These are phyloP conservation scores for Flaveria trinervia DNA, from an alignment of 129 eudicot genomes.

Conservation along the genomic window DNA sequence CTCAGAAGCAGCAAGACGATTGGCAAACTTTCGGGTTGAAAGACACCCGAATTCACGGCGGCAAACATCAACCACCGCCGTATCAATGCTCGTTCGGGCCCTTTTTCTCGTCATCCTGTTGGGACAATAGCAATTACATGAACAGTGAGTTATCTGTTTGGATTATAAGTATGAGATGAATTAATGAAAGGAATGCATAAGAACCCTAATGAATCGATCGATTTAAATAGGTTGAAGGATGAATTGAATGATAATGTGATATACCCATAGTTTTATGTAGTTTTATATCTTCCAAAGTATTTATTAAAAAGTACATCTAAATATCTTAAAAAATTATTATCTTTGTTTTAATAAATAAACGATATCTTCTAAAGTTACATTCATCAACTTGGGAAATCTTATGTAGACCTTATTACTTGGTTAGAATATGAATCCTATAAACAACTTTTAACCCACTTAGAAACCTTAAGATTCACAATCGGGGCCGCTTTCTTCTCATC, in stretches of 20 bases:
- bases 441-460: too few relatives aligned
- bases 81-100: slow-evolving; percentile 39
- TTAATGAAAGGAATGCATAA: neutral
- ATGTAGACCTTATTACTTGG: too few relatives aligned
- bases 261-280: too few relatives aligned
- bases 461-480: too few relatives aligned
- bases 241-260: slow-evolving; percentile 1
- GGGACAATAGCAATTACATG: slow-evolving; percentile 14
- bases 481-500: too few relatives aligned
- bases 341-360: too few relatives aligned
- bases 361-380: too few relatives aligned
- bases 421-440: too few relatives aligned
- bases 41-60: slow-evolving; percentile 76
- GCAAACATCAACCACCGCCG: slow-evolving; percentile 64
- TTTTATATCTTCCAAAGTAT: too few relatives aligned
- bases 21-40: slow-evolving; percentile 64
- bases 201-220: neutral
- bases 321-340: too few relatives aligned
- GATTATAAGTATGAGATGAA: neutral
- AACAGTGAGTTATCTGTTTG: neutral
- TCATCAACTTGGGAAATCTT: too few relatives aligned
- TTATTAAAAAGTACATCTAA: too few relatives aligned
- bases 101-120: slow-evolving; percentile 47
- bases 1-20: slow-evolving; percentile 80
- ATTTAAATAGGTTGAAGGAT: neutral